These are phyloP conservation scores for Paraphaeosphaeria sporulosa DNA, from an alignment of 2,329 filamentous ascomycete species.

Conservation along the genomic window DNA sequence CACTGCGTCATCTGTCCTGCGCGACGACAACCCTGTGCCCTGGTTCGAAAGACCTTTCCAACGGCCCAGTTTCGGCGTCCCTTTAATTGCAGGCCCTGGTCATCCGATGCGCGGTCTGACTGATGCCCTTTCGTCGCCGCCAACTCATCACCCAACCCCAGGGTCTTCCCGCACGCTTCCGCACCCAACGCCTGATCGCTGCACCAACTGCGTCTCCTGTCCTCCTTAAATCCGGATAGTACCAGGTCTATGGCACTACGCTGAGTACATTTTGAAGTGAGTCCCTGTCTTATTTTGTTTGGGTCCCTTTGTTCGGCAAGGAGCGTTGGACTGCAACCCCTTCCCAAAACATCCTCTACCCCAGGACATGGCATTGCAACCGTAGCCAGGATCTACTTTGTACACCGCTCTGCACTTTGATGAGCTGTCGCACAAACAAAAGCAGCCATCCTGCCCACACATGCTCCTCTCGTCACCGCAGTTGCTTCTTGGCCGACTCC, in stretches of 20 bases:
- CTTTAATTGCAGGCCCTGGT: constrained; percentile 28
- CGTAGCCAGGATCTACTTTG: constrained; percentile 44
- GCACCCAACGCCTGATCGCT: constrained; percentile 38
- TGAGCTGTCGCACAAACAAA: constrained; percentile 36
- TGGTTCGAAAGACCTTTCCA: constrained; percentile 33
- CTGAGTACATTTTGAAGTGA: constrained; percentile 35
- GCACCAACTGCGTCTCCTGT: constrained; percentile 27
- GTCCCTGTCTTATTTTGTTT: constrained; percentile 47
- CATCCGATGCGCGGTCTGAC: constrained; percentile 26
- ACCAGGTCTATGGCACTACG: constrained; percentile 30
- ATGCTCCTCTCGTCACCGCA: constrained; percentile 22
- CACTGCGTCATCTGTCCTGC: constrained; percentile 42
- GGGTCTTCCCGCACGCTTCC: constrained; percentile 44
- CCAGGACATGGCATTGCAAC: constrained; percentile 38
- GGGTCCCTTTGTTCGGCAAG: constrained; percentile 42
- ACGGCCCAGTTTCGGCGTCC: constrained; percentile 30
- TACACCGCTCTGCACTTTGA: constrained; percentile 40
- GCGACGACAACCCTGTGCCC: constrained; percentile 20
- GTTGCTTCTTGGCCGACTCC: constrained; percentile 12
- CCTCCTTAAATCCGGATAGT: constrained; percentile 33
- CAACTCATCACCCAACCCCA: constrained; percentile 39
- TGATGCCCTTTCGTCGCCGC: constrained; percentile 26
- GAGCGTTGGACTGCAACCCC: constrained; percentile 29
- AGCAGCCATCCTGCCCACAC: constrained; percentile 20
- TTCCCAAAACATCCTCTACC: constrained; percentile 42